These are phyloP conservation scores for Sporothrix euskadiensis DNA, from an alignment of 2,329 filamentous ascomycete species.

Conservation along the genomic window DNA sequence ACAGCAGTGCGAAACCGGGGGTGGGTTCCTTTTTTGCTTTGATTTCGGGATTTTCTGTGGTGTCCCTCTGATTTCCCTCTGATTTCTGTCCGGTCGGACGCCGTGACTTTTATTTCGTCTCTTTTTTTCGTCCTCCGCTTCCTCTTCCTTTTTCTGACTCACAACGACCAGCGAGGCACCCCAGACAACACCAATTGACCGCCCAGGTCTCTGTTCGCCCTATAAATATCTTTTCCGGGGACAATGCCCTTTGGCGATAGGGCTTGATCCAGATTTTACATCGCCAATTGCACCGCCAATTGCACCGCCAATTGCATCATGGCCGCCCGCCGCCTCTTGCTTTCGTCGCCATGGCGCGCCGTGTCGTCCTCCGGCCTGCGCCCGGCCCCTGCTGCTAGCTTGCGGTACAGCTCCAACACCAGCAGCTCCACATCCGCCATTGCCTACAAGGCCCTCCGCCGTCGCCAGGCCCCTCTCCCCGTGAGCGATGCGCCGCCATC, in stretches of 20 bases:
- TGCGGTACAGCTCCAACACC: conserved; percentile 46
- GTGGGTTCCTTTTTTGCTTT: conserved; percentile 8
- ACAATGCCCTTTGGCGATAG: conserved; percentile 27
- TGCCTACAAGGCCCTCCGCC: conserved; percentile 95
- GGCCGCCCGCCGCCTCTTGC: conserved; percentile 30
- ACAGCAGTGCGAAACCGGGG: conserved; percentile 25
- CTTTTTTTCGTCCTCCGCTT: neutral
- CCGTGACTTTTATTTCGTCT: neutral
- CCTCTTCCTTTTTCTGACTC: conserved; percentile 11
- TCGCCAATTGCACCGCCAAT: neutral
- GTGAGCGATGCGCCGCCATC: conserved; percentile 72
- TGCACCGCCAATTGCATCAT: conserved; percentile 20
- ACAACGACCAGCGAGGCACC: neutral
- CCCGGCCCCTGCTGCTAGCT: conserved; percentile 34
- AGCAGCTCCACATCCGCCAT: conserved; percentile 86
- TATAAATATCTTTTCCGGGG: neutral
- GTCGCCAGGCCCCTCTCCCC: conserved; percentile 81
- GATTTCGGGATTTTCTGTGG: neutral
- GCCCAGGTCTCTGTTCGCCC: neutral
- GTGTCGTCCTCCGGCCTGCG: conserved; percentile 31
- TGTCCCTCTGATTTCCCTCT: neutral
- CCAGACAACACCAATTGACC: neutral
- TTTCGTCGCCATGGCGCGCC: conserved; percentile 34
- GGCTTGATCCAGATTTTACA: conserved; percentile 16
- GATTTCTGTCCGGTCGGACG: conserved; percentile 9